Evolutionary conservation across 2,329 filamentous ascomycete genomes (phyloP).

Genomic region (Penicillium sp.): DNA sequence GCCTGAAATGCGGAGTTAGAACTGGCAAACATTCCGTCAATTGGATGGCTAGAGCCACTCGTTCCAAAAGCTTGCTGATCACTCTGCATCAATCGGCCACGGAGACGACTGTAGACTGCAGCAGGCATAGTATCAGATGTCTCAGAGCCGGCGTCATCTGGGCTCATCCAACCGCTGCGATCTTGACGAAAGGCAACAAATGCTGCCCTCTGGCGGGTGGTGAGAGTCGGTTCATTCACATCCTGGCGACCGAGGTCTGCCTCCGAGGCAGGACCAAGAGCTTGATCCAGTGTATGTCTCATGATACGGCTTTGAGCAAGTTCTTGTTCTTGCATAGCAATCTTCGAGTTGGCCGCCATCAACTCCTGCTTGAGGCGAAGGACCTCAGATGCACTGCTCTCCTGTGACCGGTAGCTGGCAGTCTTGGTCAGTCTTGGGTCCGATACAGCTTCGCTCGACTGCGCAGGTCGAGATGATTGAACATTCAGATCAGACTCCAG

Average conservation of each 20-base stretch:
- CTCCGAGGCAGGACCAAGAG: slow-evolving; percentile 50
- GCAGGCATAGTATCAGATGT: slow-evolving; percentile 39
- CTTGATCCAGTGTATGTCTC: slow-evolving; percentile 56
- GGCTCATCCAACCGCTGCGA: slow-evolving; percentile 39
- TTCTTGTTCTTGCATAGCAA: slow-evolving; percentile 57
- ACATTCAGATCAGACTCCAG: slow-evolving; percentile 19
- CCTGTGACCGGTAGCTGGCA: slow-evolving; percentile 10
- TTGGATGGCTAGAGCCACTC: slow-evolving; percentile 14
- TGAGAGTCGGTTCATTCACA: slow-evolving; percentile 47
- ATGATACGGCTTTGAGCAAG: slow-evolving; percentile 55
- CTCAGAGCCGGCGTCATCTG: slow-evolving; percentile 42
- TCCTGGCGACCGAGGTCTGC: slow-evolving; percentile 46
- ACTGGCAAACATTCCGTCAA: slow-evolving; percentile 28
- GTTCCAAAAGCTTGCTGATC: slow-evolving; percentile 26
- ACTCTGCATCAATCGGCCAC: slow-evolving; percentile 28
- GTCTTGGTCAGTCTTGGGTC: slow-evolving; percentile 7
- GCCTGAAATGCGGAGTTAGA: slow-evolving; percentile 13
- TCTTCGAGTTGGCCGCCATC: slow-evolving; percentile 50
- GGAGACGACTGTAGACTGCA: slow-evolving; percentile 37
- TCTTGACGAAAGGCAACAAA: slow-evolving; percentile 38
- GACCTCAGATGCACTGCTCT: slow-evolving; percentile 44
- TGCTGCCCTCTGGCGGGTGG: slow-evolving; percentile 45
- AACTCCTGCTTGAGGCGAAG: slow-evolving; percentile 53
- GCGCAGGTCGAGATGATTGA: slow-evolving; percentile 14
- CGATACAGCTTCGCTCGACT: slow-evolving; percentile 11